Evolutionary conservation across 2,329 filamentous ascomycete genomes (phyloP), one percentile per base, ranked within the genome.

Genomic region (Fusarium citri): DNA sequence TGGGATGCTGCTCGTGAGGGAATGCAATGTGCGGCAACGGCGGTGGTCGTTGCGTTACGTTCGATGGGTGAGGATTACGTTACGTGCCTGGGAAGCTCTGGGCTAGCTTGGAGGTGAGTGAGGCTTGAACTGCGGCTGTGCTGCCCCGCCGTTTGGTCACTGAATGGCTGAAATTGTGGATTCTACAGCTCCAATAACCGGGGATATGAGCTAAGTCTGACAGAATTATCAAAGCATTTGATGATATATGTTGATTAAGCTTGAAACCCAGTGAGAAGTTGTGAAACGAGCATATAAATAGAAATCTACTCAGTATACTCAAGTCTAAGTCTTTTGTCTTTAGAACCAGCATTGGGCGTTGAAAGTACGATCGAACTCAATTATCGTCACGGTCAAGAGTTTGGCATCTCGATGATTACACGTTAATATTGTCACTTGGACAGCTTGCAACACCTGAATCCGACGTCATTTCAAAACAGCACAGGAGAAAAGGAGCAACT

Each of bases 51-150:
- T 73, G 66, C 53, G 68, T 66, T 72, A 66, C 47, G 60, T 59
- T 45, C 56, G 56, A 74, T 73, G 56, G 64, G 61, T 65, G 57
- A 66, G 72, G 64, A 73, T 74, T 74, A 75, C 67, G 73, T 72
- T 75, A 68, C 63, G 73, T 75, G 72, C 73, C 73, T 68, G 71
- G 46, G 63, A 74, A 75, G 73, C 73, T 75, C 73, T n/a, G n/a
- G n/a, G n/a, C n/a, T 57, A 72, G 69, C 67, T 67, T 63, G 47
- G 51, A 69, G 59, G 68, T 64, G 66, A 70, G 71, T 64, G 66
- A 70, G 71, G 73, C 73, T 74, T 69, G 70, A 66, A 59, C 40
- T 66, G 64, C 49, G 72, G 72, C 72, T 74, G 72, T 74, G 72
- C 59, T 67, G 64, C 72, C 71, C 73, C 73, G 71, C 71, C 61